Percentiles rank a stretch among this genome's conserved stretches.
phyloP scores from a whole-genome alignment of 352 stramenopile genomes.

The Achlya hypogyna region DNA sequence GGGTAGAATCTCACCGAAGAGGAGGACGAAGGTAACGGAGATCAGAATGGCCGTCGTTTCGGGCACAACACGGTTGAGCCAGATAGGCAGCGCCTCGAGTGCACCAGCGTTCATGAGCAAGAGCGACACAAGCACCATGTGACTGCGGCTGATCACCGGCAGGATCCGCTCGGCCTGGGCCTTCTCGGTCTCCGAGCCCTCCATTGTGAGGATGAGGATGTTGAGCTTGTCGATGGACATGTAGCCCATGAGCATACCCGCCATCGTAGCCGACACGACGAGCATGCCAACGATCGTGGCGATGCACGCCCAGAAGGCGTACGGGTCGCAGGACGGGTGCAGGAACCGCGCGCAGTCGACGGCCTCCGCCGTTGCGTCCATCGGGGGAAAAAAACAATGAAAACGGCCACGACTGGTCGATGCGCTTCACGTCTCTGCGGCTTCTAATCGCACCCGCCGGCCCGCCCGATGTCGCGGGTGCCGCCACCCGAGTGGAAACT shows the following conservation, averaged over 20 bases:
- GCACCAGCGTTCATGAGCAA: conserved; percentile 72
- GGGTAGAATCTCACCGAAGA: conserved; percentile 85
- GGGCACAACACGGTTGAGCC: conserved; percentile 52
- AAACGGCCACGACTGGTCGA: too few species aligned
- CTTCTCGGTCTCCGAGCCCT: conserved; percentile 33
- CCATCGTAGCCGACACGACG: conserved; percentile 6
- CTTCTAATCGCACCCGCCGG: too few species aligned
- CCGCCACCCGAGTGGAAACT: too few species aligned
- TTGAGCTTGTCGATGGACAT: conserved; percentile 21
- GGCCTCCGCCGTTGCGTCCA: background rate
- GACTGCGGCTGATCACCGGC: conserved; percentile 52
- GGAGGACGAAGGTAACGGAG: conserved; percentile 70
- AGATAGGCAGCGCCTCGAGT: conserved; percentile 73
- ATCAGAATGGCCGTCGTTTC: conserved; percentile 55
- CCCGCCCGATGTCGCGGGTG: too few species aligned
- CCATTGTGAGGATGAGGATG: conserved; percentile 14
- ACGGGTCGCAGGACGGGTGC: background rate
- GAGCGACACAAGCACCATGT: conserved; percentile 73
- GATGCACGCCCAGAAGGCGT: conserved; percentile 1
- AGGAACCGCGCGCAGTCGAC: conserved; percentile 3
- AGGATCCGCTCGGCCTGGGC: conserved; percentile 36
- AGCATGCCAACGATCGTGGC: conserved; percentile 12
- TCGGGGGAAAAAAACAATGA: too few species aligned
- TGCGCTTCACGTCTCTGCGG: too few species aligned
- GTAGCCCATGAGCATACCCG: conserved; percentile 19